Evolutionary conservation across 2,329 filamentous ascomycete species (phyloP), one percentile per base, ranked within the genome.

Genomic region (Bisporella sp.): DNA sequence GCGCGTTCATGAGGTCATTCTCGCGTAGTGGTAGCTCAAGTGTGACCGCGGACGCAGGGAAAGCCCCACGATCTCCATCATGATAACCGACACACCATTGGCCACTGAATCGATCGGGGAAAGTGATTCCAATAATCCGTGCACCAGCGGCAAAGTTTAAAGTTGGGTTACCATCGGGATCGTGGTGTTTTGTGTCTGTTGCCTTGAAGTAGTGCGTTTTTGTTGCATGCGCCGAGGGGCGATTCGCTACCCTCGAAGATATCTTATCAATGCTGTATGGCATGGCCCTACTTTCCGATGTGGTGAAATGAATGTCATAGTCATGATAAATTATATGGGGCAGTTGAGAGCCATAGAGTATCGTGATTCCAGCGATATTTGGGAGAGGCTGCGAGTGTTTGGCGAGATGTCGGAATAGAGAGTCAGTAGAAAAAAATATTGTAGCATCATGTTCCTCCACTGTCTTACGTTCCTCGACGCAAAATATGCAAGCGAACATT

Each of bases 401-500:
- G 6, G 62, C 56, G 9, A 66, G 45, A 35, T 66, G 63, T n/a
- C 56, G 58, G 46, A 66, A 61, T 9, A 66, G 52, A 29, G 59
- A 53, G 5, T 44, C 37, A 8, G 60, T 57, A 2, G 62, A 61
- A 48, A 64, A 66, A 53, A 66, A 66, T 29, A 66, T 52, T 2
- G 63, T 66, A 3, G 63, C 63, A 32, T 66, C 63, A 35, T 64
- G 61, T n/a, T 62, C 59, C 49, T 65, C 62, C 11, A 64, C 52
- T 7, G 62, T 66, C 32, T 52, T 57, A 43, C 60, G 52, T 49
- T 62, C 58, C 42, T 64, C 56, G 31, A 64, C 56, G 48, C 63
- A 66, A 49, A 65, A 66, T 33, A 64, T 53, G 39, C 63, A 66
- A n/a, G 59, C 63, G 46, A 62, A 66, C n/a, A 58, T 43, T n/a